Conservation (phyloP, 345 rosid genomes). For the Carallia pectinifolia region DNA sequence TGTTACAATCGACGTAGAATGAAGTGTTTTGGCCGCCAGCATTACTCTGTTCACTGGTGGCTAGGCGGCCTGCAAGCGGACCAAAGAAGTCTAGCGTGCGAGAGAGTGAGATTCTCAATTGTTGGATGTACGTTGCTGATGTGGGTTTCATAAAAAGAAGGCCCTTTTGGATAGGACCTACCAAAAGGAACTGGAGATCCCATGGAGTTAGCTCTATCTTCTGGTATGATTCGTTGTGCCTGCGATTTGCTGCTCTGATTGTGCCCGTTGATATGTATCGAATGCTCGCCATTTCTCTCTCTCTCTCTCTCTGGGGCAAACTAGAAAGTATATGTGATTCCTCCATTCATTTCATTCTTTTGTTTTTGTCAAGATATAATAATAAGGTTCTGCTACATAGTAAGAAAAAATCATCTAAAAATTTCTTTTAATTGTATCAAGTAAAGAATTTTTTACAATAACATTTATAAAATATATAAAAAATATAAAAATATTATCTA, state of each 20-base stretch:
- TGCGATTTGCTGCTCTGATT: constrained; percentile 3
- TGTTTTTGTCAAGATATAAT: no score
- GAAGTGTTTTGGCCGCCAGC: constrained; percentile 1
- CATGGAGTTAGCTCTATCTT: constrained; percentile 26
- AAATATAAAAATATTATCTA: no score
- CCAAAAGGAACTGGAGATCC: constrained; percentile 25
- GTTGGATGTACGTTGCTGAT: constrained; percentile 7
- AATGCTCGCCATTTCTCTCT: constrained; percentile 10
- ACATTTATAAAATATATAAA: no score
- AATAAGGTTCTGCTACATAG: no score
- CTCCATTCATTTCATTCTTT: no score
- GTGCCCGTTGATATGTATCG: constrained; percentile 13
- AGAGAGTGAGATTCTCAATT: constrained; percentile 21
- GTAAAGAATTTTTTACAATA: no score
- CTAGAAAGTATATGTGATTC: neutral
- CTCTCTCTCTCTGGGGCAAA: neutral
- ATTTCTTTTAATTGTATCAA: no score
- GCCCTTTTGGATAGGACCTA: constrained; percentile 17
- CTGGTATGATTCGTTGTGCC: neutral
- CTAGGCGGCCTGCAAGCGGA: constrained; percentile 31
- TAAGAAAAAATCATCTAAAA: no score
- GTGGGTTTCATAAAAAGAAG: constrained; percentile 27
- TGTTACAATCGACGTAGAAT: constrained; percentile 29
- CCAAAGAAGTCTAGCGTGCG: constrained; percentile 17
- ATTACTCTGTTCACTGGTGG: constrained; percentile 15